Evolutionary conservation across 495 filamentous ascomycete genomes (phyloP), one percentile per base, ranked within the genome.

Genomic region (Cetradonia linearis): DNA sequence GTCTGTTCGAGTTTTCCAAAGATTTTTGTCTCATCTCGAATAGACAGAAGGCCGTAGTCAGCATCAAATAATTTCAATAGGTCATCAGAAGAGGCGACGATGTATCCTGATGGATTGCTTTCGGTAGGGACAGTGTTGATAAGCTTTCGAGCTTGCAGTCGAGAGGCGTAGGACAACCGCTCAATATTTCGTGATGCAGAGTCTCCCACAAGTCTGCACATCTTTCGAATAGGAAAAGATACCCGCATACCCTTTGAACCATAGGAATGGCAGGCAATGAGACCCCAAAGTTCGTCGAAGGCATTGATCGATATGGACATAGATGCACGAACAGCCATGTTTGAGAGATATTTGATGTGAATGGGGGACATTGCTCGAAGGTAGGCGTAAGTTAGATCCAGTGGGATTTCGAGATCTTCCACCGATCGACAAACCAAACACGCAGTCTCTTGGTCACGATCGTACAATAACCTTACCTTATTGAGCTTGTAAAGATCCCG

Each of bases 251-350:
- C 88, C 20, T 78, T 76, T 0, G 76, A 62, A 7, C 84, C 89
- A 67, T 96, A 94, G 1, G 84, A 81, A 68, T 97, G 91, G 59
- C 89, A 96, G 2, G 89, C 81, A 23, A 96, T 89, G 37, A 96
- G 75, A 0, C 91, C 92, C 91, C 91, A 96, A 0, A 96, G 74
- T 59, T 95, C 85, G 61, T 80, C 76, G 67, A 93, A 91, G 0
- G 86, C 86, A 59, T 87, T 92, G 65, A 95, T 87, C 8, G 90
- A 95, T 64, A 96, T 92, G 7, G 91, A 95, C 90, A 96, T 96
- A 60, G 88, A 94, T 1, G 89, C 85, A 27, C 90, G 81, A 4
- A 95, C 89, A 1, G 82, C 82, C 91, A 96, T 96, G 68, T 96
- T 87, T n/a, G 76, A 79, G 2, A 96, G 77, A 62, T 95, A 96